Percentiles rank a stretch among this genome's conserved stretches.
Evolutionary conservation across 306 rosid genomes (phyloP).

Genomic region (Prunus dulcis): DNA sequence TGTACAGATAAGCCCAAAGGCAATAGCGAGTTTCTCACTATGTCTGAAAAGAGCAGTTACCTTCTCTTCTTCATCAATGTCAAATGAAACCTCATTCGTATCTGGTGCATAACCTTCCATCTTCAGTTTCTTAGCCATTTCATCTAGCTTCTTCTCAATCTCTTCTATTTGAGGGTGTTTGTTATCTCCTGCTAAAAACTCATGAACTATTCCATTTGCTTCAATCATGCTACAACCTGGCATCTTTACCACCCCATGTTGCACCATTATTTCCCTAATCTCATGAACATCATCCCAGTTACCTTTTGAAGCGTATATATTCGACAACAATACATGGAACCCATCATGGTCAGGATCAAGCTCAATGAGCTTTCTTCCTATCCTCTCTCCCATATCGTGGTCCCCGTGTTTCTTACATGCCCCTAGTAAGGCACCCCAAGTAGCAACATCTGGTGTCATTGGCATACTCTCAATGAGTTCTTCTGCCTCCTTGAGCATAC

Average conservation of each 20-base stretch:
- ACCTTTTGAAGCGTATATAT: slow-evolving; percentile 79
- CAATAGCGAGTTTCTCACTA: slow-evolving; percentile 80
- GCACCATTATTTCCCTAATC: slow-evolving; percentile 60
- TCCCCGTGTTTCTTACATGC: slow-evolving; percentile 69
- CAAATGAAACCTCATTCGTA: slow-evolving; percentile 65
- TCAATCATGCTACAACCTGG: slow-evolving; percentile 83
- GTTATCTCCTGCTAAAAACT: slow-evolving; percentile 73
- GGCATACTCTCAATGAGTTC: slow-evolving; percentile 71
- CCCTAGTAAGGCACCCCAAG: slow-evolving; percentile 91
- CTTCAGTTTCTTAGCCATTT: slow-evolving; percentile 60
- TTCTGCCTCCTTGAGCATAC: slow-evolving; percentile 80
- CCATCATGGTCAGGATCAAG: slow-evolving; percentile 84
- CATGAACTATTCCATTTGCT: slow-evolving; percentile 68
- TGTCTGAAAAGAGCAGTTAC: slow-evolving; percentile 63
- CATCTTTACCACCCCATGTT: slow-evolving; percentile 62
- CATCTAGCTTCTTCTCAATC: slow-evolving; percentile 63
- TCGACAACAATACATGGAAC: slow-evolving; percentile 66
- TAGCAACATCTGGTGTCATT: slow-evolving; percentile 64
- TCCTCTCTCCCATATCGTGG: slow-evolving; percentile 67
- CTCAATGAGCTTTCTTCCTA: slow-evolving; percentile 70
- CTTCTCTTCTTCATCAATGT: slow-evolving; percentile 78
- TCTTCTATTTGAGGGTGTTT: slow-evolving; percentile 54
- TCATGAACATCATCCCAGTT: slow-evolving; percentile 67
- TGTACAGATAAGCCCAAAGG: slow-evolving; percentile 65
- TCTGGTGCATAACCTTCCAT: slow-evolving; percentile 65